Percentiles rank a stretch among this genome's conserved stretches.
phyloP scores from a whole-genome alignment of 352 stramenopile species.

The Phytopythium montanum region DNA sequence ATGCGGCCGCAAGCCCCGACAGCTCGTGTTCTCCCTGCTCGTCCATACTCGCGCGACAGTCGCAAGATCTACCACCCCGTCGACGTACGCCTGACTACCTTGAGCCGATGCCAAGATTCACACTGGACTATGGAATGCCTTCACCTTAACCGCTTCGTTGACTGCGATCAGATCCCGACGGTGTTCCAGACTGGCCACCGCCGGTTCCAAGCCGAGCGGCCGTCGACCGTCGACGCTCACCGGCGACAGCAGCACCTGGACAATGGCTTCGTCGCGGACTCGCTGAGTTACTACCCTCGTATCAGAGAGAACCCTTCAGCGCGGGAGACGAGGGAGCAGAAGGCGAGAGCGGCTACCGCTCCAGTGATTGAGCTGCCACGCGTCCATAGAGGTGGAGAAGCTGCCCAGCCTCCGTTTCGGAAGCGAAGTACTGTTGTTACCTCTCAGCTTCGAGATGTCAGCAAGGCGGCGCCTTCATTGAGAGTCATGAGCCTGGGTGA shows the following conservation, averaged over 20 bases:
- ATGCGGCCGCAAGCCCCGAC: slow-evolving; percentile 18
- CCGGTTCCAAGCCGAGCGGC: slow-evolving; percentile 26
- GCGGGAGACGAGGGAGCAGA: slow-evolving; percentile 40
- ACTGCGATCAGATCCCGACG: slow-evolving; percentile 19
- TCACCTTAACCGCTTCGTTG: neutral
- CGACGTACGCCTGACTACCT: slow-evolving; percentile 19
- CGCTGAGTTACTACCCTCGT: slow-evolving; percentile 47
- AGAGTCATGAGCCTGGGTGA: slow-evolving; percentile 11
- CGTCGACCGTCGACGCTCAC: slow-evolving; percentile 28
- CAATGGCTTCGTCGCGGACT: slow-evolving; percentile 26
- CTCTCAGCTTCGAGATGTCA: neutral
- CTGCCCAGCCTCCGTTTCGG: neutral
- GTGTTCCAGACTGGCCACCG: slow-evolving; percentile 22
- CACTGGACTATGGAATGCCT: no score
- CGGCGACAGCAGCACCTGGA: slow-evolving; percentile 19
- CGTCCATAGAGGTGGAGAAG: neutral
- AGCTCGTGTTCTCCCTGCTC: neutral
- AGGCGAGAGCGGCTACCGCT: neutral
- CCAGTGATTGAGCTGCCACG: neutral
- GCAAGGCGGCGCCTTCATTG: slow-evolving; percentile 3
- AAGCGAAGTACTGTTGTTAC: neutral
- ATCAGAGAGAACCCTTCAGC: slow-evolving; percentile 41
- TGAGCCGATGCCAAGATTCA: no score
- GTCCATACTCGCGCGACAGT: slow-evolving; percentile 16
- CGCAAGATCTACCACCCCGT: slow-evolving; percentile 31